A percentile compares a stretch with the other conserved stretches of the same genome.
These are phyloP conservation scores for Mrakia frigida DNA, from an alignment of 768 basidiomycete genomes.

Conservation along the genomic window DNA sequence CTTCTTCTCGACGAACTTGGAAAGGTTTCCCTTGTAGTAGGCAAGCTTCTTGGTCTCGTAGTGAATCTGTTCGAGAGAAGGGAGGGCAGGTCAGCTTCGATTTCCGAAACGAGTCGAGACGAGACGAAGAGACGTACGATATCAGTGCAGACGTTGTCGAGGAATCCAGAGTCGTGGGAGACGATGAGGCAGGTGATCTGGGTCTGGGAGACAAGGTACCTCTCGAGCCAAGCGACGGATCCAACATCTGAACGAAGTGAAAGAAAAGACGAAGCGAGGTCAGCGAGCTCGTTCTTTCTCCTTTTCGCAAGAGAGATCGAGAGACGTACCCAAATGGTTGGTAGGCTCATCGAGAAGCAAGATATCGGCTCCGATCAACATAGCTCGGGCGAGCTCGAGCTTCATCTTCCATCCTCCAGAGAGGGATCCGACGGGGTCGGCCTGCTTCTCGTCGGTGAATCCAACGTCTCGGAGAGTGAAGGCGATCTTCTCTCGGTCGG, in stretches of 20 bases:
- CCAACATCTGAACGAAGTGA: constrained; percentile 45
- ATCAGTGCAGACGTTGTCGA: constrained; percentile 92
- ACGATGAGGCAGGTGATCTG: constrained; percentile 87
- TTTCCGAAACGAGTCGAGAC: not conserved
- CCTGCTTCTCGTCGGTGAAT: constrained; percentile 79
- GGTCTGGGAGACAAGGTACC: constrained; percentile 73
- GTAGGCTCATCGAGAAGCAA: constrained; percentile 71
- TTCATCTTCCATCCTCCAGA: constrained; percentile 99
- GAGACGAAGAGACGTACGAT: constrained; percentile 47
- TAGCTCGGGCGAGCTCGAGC: constrained; percentile 87
- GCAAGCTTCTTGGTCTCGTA: constrained; percentile 95
- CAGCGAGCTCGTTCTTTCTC: not conserved
- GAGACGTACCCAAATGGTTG: constrained; percentile 64
- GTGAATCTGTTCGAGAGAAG: constrained; percentile 56
- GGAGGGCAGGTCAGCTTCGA: not conserved
- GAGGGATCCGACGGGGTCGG: constrained; percentile 76
- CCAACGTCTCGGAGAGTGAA: constrained; percentile 80
- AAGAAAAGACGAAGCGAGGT: not conserved
- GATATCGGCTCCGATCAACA: constrained; percentile 79
- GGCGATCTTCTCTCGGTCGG: constrained; percentile 66
- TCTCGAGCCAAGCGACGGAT: constrained; percentile 87
- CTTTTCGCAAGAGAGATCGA: not conserved
- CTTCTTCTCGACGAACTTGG: constrained; percentile 78
- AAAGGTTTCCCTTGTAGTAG: constrained; percentile 89
- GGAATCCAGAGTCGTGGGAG: constrained; percentile 95